Evolutionary conservation across 306 rosid species (phyloP), one percentile per base, ranked within the genome.

Genomic region (Cucumis melo): DNA sequence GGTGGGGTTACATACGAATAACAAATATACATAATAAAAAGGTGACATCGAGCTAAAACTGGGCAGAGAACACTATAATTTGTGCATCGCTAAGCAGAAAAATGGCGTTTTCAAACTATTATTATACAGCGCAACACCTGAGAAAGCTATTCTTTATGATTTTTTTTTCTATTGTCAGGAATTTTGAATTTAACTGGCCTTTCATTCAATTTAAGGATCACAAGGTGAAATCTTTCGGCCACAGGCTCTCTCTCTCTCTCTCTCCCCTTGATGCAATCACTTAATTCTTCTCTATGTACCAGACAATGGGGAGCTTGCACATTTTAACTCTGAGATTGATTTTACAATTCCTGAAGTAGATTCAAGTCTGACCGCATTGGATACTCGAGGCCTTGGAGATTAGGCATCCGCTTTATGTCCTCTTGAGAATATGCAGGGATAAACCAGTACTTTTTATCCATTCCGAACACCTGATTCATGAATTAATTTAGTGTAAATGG

Each of bases 341-440:
- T 73, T 81, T 75, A 91, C 42, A 85, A 77, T 27, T 80, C 87
- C 85, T 80, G 91, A 70, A 84, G 90, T 51, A 80, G 79, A 79
- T 82, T 81, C 54, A 80, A 51, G 54, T 84, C 89, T 3, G 86
- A 83, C 42, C 64, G 80, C 61, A 75, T 82, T 46, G 93, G 97
- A 80, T 83, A 89, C 53, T 91, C 89, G 46, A 89, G 83, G 73
- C 93, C 93, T 55, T 79, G 87, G 74, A 91, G 88, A 67, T 81
- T 87, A 29, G 85, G 85, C 42, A 87, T 91, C 76, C 60, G 82
- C 78, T 83, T 89, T 74, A 82, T 57, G 81, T 91, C 89, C 27
- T 91, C 92, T 20, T 82, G 82, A 19, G 92, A 89, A 81, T 85
- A 87, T 63, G 87, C 83, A 16, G 93, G 91, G 74, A 91, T 82